Base-by-base conservation (phyloP, 495 filamentous ascomycete genomes). In the Lophiotrema nucula region DNA sequence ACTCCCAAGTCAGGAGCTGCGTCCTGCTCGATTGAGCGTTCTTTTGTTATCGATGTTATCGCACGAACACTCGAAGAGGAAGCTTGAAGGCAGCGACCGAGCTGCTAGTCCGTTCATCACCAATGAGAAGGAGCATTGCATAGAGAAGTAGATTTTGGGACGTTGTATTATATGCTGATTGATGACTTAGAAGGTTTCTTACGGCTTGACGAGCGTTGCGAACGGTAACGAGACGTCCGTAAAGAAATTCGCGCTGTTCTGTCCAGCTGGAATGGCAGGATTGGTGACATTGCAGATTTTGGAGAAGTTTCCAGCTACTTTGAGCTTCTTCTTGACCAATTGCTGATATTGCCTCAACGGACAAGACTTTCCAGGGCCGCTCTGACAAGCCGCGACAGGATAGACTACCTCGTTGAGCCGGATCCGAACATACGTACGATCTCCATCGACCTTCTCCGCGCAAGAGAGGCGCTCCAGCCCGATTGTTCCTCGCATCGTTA, bases 401-500 rank as follows among this genome's bases (percentile, higher is more conserved):
- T 58, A 58, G 19, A 58, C 55, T 18, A 58, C 55, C 2, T 58
- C 46, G 25, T 58, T 58, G 23, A 58, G 55, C 10, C 35, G 11
- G 2, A 58, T 45, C 12, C 55, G 55, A 10, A 58, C 18, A 37
- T 58, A 58, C 5, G 24, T 16, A n/a, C n/a, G n/a, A n/a, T n/a
- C n/a, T n/a, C n/a, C n/a, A 35, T 15, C 31, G 22, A 8, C 55
- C 1, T 45, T 45, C 3, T 25, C 18, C 5, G 46, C 31, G 47
- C 55, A 58, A 2, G 37, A 42, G 16, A 58, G 38, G 1, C 55
- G 55, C 22, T 58, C 55, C 24, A 58, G 51, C n/a, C 12, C 26
- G 18, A 58, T 41, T 6, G 55, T 58, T 8, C 55, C 55, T 5
- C 55, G 33, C 81, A 83, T 82, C 4, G 77, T 76, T n/a, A 77